Conservation (phyloP, 306 rosid genomes). For the Casuarina cunninghamiana region DNA sequence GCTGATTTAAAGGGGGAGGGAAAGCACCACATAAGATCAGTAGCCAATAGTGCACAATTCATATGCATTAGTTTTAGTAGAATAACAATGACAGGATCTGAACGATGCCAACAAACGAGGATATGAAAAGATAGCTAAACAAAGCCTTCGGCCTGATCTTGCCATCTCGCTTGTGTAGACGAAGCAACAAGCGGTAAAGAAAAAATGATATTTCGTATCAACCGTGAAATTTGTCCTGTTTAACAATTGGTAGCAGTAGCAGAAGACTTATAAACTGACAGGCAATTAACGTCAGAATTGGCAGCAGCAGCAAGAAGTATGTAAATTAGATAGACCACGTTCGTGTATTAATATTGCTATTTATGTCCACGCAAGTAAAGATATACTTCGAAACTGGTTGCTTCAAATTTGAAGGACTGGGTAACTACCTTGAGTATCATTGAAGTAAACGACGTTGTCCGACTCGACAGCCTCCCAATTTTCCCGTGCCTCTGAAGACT, state of each 20-base stretch:
- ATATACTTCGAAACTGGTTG: background rate
- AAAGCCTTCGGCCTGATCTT: background rate
- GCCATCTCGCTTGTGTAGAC: background rate
- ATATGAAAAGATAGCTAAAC: background rate
- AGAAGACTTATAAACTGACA: too few relatives aligned
- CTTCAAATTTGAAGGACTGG: background rate
- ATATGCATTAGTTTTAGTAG: conserved; percentile 4
- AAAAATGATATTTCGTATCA: background rate
- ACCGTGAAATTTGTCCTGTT: too few relatives aligned
- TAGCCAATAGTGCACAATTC: conserved; percentile 19
- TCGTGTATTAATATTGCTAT: too few relatives aligned
- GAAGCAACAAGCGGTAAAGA: background rate
- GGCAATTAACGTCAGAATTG: background rate
- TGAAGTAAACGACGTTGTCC: conserved; percentile 34
- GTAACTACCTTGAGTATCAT: conserved; percentile 37
- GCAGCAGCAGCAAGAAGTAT: too few relatives aligned
- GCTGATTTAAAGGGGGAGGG: conserved; percentile 37
- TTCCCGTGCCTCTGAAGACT: conserved; percentile 23
- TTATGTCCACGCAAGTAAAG: too few relatives aligned
- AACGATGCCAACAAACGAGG: background rate
- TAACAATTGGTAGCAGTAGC: too few relatives aligned
- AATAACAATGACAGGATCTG: background rate
- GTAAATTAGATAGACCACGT: too few relatives aligned
- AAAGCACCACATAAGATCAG: conserved; percentile 21
- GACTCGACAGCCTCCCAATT: conserved; percentile 22